Base-by-base conservation (phyloP, 2,329 filamentous ascomycete species). In the Verticillium alfalfae region DNA sequence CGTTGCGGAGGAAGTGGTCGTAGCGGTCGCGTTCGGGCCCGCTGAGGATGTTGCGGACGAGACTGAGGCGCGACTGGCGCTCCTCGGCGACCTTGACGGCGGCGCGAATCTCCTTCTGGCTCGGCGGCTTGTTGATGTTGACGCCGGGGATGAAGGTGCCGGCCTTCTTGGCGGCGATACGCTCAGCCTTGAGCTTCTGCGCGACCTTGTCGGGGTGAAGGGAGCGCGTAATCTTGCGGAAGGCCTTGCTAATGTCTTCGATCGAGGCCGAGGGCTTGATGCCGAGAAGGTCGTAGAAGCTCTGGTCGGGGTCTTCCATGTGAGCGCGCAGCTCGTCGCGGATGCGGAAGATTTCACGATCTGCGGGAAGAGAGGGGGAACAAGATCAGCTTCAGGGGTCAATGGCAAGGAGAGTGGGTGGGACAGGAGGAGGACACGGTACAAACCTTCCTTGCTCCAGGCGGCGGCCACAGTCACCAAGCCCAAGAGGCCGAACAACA, bases 331-430 rank as follows among this genome's bases (percentile, higher is more conserved):
- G 85, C 74, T 98, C 95, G 78, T 97, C 93, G 71, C 89, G 89
- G 65, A 99, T 84, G 69, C 93, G 91, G 81, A 99, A 99, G 79
- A 99, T 98, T 79, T 99, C 95, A 73, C 96, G 92, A 78, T 99
- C 95, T 96, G 70, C 45, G 58, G 7, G 58, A 34, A 26, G 34
- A 18, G 56, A n/a, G 34, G 60, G 7, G 58, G 34, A 18, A 34
- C n/a, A 55, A n/a, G 34, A 59, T 63, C 60, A 62, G 60, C 39
- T 36, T 58, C 62, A 10, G 9, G 18, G n/a, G 12, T 52, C 18
- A n/a, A 34, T 34, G 12, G 22, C 26, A 34, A 6, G 15, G 15
- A 16, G 22, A 31, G 54, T 16, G 26, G 15, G n/a, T 22, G 45
- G n/a, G n/a, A 26, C 45, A 52, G 45, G n/a, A 52, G 26, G 26